Percentiles rank a stretch among this genome's conserved stretches.
Evolutionary conservation across 169 alveolate species (phyloP).

Genomic region (Plasmodium falciparum): DNA sequence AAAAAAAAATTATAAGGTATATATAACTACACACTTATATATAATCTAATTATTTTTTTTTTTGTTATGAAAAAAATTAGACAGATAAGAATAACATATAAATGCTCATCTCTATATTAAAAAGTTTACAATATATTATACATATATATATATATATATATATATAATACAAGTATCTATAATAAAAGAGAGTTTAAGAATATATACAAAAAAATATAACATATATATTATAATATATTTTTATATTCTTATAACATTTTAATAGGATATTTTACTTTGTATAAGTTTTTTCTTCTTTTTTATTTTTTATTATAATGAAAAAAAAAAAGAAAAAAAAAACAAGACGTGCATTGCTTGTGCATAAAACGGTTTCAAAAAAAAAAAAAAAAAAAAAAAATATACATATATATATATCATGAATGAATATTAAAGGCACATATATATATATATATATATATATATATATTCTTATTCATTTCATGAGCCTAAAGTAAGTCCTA

Average conservation of each 20-base stretch:
- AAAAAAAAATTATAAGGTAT: background rate
- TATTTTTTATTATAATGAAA: background rate
- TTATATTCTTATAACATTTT: background rate
- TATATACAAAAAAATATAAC: background rate
- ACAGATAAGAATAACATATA: slow-evolving; percentile 1
- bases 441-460: no score
- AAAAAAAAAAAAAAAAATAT: no score
- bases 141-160: no score
- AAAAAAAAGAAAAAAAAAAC: background rate
- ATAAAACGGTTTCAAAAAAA: background rate
- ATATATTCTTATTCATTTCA: no score
- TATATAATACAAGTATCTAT: no score
- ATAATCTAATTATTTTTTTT: no score
- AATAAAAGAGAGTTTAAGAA: background rate
- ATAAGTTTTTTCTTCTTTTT: background rate
- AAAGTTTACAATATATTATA: background rate
- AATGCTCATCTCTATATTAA: background rate
- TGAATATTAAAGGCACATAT: no score
- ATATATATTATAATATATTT: background rate
- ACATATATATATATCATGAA: no score
- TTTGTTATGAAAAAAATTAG: background rate
- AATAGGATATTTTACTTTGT: background rate
- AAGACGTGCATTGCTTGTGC: slow-evolving; percentile 20
- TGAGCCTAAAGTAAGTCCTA: no score
- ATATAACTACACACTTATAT: no score